phyloP scores from a whole-genome alignment of 768 basidiomycete genomes.

The Fibroporia radiculosa region DNA sequence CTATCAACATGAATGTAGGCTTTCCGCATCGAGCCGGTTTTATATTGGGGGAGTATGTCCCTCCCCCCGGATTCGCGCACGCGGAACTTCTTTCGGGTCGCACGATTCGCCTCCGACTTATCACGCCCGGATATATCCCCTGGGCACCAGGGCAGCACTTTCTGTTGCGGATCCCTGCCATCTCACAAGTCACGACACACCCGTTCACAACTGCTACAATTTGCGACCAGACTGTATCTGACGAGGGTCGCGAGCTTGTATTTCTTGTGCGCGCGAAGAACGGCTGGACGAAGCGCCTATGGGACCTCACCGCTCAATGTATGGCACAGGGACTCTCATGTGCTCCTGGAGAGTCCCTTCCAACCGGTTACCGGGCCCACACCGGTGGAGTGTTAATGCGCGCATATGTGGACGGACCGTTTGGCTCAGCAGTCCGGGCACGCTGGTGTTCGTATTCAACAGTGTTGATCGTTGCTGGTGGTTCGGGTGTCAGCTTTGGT shows the following conservation, averaged over 20 bases:
- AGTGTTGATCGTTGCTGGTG: slow-evolving; percentile 59
- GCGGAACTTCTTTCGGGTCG: slow-evolving; percentile 63
- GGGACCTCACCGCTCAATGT: slow-evolving; percentile 41
- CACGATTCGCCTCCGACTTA: slow-evolving; percentile 60
- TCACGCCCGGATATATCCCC: slow-evolving; percentile 43
- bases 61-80: slow-evolving; percentile 62
- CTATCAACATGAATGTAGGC: slow-evolving; percentile 1
- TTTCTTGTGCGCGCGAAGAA: slow-evolving; percentile 62
- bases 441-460: slow-evolving; percentile 53
- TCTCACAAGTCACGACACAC: slow-evolving; percentile 56
- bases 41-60: slow-evolving; percentile 26
- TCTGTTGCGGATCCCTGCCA: slow-evolving; percentile 54
- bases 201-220: slow-evolving; percentile 68
- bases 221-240: slow-evolving; percentile 39
- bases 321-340: slow-evolving; percentile 22
- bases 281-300: slow-evolving; percentile 63
- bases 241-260: slow-evolving; percentile 47
- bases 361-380: slow-evolving; percentile 26
- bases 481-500: slow-evolving; percentile 71
- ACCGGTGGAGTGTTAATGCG: slow-evolving; percentile 43
- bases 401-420: slow-evolving; percentile 60
- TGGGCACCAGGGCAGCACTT: slow-evolving; percentile 83
- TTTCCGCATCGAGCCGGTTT: slow-evolving; percentile 7
- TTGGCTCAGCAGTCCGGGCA: slow-evolving; percentile 54
- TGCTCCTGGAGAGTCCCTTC: slow-evolving; percentile 24